Conservation (phyloP, 805 yeast species). For the Starmerella cellae region DNA sequence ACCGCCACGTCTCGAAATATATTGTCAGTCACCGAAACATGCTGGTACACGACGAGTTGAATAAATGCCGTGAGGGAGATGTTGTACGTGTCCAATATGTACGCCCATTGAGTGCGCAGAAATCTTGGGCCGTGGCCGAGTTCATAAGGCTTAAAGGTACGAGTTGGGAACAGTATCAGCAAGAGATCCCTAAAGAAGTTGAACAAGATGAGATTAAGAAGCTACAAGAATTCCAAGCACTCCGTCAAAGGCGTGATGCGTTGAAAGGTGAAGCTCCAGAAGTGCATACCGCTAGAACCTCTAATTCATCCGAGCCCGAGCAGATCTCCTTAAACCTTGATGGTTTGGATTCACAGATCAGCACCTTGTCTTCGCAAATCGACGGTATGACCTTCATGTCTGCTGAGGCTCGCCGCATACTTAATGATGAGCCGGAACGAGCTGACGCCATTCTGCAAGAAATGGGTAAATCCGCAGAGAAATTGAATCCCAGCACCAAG, state of each 20-base stretch:
- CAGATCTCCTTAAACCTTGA: conserved; percentile 32
- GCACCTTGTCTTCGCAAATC: conserved; percentile 28
- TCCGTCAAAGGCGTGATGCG: conserved; percentile 31
- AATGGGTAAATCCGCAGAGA: conserved; percentile 31
- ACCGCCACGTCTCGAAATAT: conserved; percentile 40
- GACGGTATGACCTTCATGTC: conserved; percentile 17
- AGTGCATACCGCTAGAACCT: conserved; percentile 20
- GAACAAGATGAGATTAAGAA: conserved; percentile 49
- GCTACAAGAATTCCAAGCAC: conserved; percentile 41
- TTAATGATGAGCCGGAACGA: conserved; percentile 27
- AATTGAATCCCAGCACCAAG: conserved; percentile 39
- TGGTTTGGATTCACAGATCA: conserved; percentile 29
- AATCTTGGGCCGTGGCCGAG: conserved; percentile 84
- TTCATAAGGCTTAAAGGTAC: conserved; percentile 82
- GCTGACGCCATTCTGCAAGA: conserved; percentile 29
- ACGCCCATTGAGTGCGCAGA: conserved; percentile 69
- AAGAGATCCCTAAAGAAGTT: conserved; percentile 56
- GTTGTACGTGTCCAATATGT: conserved; percentile 77
- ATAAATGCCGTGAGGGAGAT: conserved; percentile 88
- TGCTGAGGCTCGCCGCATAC: conserved; percentile 22
- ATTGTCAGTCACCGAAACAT: conserved; percentile 67
- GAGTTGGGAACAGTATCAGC: conserved; percentile 69
- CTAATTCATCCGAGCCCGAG: neutral
- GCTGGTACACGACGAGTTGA: conserved; percentile 87
- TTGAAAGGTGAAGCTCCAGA: conserved; percentile 17